phyloP scores from a whole-genome alignment of 2,329 filamentous ascomycete genomes.

The Tolypocladium cylindrosporum region DNA sequence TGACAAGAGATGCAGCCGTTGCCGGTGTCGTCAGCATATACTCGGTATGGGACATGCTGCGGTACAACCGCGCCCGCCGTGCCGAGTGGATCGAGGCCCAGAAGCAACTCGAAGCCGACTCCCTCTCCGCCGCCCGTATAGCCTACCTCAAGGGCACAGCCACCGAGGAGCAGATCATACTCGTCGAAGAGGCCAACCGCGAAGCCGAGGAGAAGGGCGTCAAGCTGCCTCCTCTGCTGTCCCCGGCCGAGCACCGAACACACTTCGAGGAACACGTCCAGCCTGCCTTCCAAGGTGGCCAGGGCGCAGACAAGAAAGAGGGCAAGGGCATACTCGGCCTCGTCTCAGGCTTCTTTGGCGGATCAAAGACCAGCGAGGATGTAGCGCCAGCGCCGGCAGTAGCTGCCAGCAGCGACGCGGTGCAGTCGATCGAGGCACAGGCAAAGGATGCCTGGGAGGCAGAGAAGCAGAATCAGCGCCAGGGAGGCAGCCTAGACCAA shows the following conservation, averaged over 20 bases:
- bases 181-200: conserved; percentile 47
- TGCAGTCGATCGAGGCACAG: conserved; percentile 23
- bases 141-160: conserved; percentile 51
- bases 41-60: conserved; percentile 52
- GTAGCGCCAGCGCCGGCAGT: not conserved
- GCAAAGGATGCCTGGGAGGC: conserved; percentile 34
- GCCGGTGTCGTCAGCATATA: conserved; percentile 47
- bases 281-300: conserved; percentile 16
- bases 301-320: conserved; percentile 11
- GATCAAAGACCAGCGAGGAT: conserved; percentile 4
- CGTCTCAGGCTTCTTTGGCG: conserved; percentile 19
- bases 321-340: conserved; percentile 25
- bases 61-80: conserved; percentile 50
- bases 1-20: conserved; percentile 28
- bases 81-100: conserved; percentile 48
- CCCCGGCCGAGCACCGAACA: conserved; percentile 28
- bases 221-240: conserved; percentile 41
- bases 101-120: conserved; percentile 41
- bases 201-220: conserved; percentile 33
- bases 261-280: conserved; percentile 24
- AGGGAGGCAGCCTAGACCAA: conserved; percentile 40
- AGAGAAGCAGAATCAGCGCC: conserved; percentile 40
- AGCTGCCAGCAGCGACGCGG: conserved; percentile 6
- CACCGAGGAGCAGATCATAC: conserved; percentile 42
- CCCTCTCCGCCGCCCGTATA: conserved; percentile 45